Percentiles rank a stretch among this genome's conserved stretches.
phyloP scores from a whole-genome alignment of 139 green algal genomes.

The Chlamydomonas sphaeroides region DNA sequence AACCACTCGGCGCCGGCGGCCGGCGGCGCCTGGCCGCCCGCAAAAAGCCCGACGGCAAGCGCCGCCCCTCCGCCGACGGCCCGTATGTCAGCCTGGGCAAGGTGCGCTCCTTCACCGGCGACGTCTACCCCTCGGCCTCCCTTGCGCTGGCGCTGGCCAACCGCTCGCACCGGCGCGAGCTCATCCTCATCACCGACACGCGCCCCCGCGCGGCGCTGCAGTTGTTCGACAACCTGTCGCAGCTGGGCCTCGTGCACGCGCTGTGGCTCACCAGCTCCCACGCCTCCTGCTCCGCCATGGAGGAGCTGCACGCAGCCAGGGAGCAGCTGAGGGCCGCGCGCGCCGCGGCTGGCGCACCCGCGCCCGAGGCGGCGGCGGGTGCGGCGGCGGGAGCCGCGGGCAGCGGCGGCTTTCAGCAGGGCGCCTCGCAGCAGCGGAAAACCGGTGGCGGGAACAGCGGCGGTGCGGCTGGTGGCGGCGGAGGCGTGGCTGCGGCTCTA shows the following conservation, averaged over 20 bases:
- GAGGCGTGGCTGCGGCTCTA: neutral
- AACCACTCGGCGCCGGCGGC: no score
- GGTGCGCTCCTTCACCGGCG: constrained; percentile 19
- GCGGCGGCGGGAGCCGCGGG: neutral
- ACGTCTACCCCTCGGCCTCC: neutral
- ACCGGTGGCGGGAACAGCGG: neutral
- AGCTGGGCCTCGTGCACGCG: constrained; percentile 28
- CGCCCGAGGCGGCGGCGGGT: neutral
- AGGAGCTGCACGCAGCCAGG: neutral
- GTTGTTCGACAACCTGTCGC: constrained; percentile 3
- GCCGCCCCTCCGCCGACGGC: neutral
- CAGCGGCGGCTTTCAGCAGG: no score
- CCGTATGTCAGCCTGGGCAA: constrained; percentile 7
- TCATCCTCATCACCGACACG: constrained; percentile 37
- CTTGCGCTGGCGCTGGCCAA: neutral
- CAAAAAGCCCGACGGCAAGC: neutral
- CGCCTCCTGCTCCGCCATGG: neutral
- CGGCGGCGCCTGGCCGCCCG: no score
- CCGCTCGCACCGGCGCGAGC: constrained; percentile 1
- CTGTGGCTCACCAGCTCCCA: constrained; percentile 29
- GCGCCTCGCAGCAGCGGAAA: no score
- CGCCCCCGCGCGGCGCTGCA: constrained; percentile 5
- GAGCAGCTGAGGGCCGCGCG: neutral
- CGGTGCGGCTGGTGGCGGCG: no score
- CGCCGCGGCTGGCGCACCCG: neutral